Evolutionary conservation across 352 stramenopile genomes (phyloP).

Genomic region (Phytophthora foliorum): DNA sequence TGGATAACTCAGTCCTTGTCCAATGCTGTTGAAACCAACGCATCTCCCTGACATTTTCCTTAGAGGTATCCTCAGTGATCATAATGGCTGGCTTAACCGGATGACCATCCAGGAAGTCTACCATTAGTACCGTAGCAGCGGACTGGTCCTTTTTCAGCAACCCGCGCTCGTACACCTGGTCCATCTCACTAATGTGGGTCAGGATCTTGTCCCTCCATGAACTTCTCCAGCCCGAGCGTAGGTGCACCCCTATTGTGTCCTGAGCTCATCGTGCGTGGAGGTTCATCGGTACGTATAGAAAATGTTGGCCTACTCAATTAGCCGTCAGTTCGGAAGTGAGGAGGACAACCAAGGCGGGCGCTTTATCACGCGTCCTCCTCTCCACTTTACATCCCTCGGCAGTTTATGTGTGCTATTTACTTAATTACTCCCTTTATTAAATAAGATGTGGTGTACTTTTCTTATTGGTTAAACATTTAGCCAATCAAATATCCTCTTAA

Average conservation of each 20-base stretch:
- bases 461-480: background rate
- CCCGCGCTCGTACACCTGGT: constrained; percentile 17
- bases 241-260: constrained; percentile 4
- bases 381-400: background rate
- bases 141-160: constrained; percentile 28
- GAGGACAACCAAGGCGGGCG: background rate
- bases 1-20: constrained; percentile 2
- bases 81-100: constrained; percentile 3
- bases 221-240: constrained; percentile 4
- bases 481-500: too few relatives aligned
- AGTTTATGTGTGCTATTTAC: background rate
- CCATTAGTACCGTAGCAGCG: constrained; percentile 13
- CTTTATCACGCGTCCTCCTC: background rate
- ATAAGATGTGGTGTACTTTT: background rate
- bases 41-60: background rate
- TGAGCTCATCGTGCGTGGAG: background rate
- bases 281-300: background rate
- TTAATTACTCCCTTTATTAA: background rate
- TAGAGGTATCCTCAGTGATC: background rate
- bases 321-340: constrained; percentile 1
- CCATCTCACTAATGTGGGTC: constrained; percentile 12
- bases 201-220: constrained; percentile 24
- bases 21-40: constrained; percentile 8
- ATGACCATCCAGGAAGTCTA: constrained; percentile 17
- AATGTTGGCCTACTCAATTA: background rate